phyloP scores from a whole-genome alignment of 2,329 filamentous ascomycete genomes.

The Aspergillus sojae region DNA sequence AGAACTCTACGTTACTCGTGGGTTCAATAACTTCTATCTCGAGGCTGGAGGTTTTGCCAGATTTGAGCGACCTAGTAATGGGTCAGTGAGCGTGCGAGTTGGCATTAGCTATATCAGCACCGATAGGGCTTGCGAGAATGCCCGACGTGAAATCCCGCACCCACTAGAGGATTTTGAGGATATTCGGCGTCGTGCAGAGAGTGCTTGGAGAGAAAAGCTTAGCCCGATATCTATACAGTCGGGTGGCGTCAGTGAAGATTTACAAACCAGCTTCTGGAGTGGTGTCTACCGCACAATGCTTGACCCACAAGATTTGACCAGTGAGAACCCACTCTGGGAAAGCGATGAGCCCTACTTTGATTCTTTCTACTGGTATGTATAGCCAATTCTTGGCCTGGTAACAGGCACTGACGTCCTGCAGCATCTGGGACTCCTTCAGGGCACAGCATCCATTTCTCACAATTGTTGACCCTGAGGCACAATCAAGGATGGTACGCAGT shows the following conservation, averaged over 20 bases:
- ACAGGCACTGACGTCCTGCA: constrained; percentile 7
- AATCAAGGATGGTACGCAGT: constrained; percentile 67
- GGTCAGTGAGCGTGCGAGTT: constrained; percentile 63
- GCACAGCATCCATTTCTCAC: constrained; percentile 71
- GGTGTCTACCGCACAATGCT: constrained; percentile 71
- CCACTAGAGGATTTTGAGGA: constrained; percentile 50
- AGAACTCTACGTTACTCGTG: constrained; percentile 56
- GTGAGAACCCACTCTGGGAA: constrained; percentile 69
- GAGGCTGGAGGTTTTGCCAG: constrained; percentile 66
- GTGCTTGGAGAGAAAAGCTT: constrained; percentile 49
- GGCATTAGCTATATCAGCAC: constrained; percentile 70
- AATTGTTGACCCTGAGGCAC: constrained; percentile 63
- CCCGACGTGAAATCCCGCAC: constrained; percentile 65
- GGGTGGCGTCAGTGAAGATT: constrained; percentile 28
- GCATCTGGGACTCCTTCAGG: constrained; percentile 70
- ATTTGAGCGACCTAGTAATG: constrained; percentile 54
- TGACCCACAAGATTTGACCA: constrained; percentile 72
- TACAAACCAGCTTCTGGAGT: constrained; percentile 64
- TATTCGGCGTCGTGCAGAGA: constrained; percentile 3
- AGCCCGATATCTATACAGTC: constrained; percentile 27
- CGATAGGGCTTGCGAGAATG: constrained; percentile 67
- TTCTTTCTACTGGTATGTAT: constrained; percentile 67
- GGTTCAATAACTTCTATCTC: constrained; percentile 60
- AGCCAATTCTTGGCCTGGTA: background rate
- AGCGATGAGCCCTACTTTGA: constrained; percentile 71